Conservation (phyloP, 2,329 filamentous ascomycete genomes). For the Pseudogymnoascus sp. region DNA sequence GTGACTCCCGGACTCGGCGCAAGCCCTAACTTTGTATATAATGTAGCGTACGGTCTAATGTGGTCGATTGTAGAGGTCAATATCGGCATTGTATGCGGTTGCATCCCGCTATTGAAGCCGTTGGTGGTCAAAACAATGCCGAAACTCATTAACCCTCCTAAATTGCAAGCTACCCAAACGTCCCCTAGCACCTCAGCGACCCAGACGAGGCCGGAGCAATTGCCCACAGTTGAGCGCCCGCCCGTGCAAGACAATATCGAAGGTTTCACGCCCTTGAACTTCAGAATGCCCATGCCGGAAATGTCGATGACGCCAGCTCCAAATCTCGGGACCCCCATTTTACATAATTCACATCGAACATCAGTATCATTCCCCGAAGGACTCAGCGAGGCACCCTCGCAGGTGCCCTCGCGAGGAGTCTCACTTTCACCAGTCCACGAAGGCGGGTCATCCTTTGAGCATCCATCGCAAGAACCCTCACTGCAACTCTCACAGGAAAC, state of each 20-base stretch:
- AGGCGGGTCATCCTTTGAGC: neutral
- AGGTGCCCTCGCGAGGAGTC: neutral
- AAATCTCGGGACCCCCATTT: neutral
- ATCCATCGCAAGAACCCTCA: neutral
- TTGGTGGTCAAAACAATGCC: constrained; percentile 46
- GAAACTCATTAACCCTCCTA: constrained; percentile 4
- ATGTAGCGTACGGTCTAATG: constrained; percentile 76
- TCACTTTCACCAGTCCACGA: neutral
- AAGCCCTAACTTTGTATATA: constrained; percentile 49
- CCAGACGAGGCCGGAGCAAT: neutral
- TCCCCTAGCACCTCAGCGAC: neutral
- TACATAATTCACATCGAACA: neutral
- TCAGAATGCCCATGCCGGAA: neutral
- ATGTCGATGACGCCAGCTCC: neutral
- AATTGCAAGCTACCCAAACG: neutral
- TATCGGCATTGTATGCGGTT: constrained; percentile 76
- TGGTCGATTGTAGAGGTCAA: constrained; percentile 90
- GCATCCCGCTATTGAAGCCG: constrained; percentile 80
- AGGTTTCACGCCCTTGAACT: neutral
- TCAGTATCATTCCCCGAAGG: neutral
- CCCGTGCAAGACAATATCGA: neutral
- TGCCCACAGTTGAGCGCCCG: neutral
- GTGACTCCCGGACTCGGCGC: neutral
- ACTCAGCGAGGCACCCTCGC: neutral
- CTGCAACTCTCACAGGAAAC: neutral